These are phyloP conservation scores for Cyberlindnera sargentensis DNA, from an alignment of 805 yeast species.

Conservation along the genomic window DNA sequence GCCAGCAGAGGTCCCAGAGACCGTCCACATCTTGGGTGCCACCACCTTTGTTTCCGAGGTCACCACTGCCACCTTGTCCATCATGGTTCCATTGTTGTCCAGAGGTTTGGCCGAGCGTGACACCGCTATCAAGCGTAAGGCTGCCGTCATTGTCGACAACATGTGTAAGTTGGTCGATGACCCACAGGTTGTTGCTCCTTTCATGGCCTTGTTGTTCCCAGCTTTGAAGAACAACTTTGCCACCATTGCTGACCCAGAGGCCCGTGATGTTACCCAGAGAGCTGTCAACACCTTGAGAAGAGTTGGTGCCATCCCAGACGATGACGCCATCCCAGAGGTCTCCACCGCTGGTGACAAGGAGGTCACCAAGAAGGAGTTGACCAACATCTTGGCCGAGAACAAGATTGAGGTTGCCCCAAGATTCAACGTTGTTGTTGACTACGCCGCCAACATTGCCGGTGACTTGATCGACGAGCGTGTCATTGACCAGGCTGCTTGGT, in stretches of 20 bases:
- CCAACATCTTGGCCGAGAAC: constrained; percentile 87
- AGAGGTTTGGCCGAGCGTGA: constrained; percentile 79
- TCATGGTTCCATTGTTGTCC: constrained; percentile 85
- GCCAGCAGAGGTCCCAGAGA: constrained; percentile 81
- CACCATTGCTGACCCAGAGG: constrained; percentile 99
- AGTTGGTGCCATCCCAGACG: constrained; percentile 94
- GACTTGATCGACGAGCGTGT: constrained; percentile 79
- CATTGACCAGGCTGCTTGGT: constrained; percentile 80
- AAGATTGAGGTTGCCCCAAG: constrained; percentile 96
- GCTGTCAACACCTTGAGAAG: constrained; percentile 96
- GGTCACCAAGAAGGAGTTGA: constrained; percentile 90
- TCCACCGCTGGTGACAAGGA: constrained; percentile 97
- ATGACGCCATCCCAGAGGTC: constrained; percentile 90
- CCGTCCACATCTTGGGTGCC: constrained; percentile 82
- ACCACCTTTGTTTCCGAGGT: constrained; percentile 98
- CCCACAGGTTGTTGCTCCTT: constrained; percentile 99
- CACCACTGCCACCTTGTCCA: constrained; percentile 88
- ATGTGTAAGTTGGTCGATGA: constrained; percentile 99
- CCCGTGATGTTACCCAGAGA: constrained; percentile 96
- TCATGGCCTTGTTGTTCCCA: constrained; percentile 92
- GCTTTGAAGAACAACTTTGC: constrained; percentile 89
- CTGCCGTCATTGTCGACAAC: constrained; percentile 94
- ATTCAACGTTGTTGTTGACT: constrained; percentile 75
- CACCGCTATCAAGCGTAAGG: constrained; percentile 95
- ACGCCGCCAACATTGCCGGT: constrained; percentile 84